A percentile compares a stretch with the other conserved stretches of the same genome.
Evolutionary conservation across 768 basidiomycete species (phyloP).

Genomic region (Auricularia auricula-judae): DNA sequence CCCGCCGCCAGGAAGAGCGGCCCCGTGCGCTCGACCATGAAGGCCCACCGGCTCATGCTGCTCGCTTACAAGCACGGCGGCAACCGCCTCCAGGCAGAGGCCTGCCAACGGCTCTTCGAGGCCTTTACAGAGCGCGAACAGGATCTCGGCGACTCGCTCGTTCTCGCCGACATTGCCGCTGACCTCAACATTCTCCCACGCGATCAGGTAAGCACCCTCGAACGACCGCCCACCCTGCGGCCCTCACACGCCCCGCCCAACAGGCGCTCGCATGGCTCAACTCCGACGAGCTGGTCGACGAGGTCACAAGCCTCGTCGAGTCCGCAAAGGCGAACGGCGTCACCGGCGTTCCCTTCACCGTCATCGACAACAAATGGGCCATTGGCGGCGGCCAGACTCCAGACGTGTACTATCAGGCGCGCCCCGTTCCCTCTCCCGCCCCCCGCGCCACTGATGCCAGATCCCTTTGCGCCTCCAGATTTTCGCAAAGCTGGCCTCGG

Average conservation of each 20-base stretch:
- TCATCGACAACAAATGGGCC: constrained; percentile 71
- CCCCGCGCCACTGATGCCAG: too few relatives aligned
- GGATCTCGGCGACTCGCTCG: constrained; percentile 48
- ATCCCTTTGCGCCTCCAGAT: too few relatives aligned
- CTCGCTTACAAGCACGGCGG: constrained; percentile 59
- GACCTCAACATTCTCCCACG: constrained; percentile 44
- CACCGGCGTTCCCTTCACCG: constrained; percentile 68
- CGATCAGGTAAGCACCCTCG: constrained; percentile 35
- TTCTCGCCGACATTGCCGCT: constrained; percentile 51
- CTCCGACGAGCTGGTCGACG: constrained; percentile 52
- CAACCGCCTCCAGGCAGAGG: constrained; percentile 42
- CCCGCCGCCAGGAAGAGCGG: constrained; percentile 44
- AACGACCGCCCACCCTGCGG: background rate
- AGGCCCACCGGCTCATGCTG: constrained; percentile 59
- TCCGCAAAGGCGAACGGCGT: constrained; percentile 57
- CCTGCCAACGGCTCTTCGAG: constrained; percentile 51
- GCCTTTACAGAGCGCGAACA: constrained; percentile 53
- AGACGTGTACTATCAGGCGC: constrained; percentile 58
- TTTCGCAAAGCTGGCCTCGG: too few relatives aligned
- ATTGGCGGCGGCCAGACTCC: constrained; percentile 63
- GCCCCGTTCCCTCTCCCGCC: background rate
- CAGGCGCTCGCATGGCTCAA: constrained; percentile 56
- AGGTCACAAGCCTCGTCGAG: constrained; percentile 51
- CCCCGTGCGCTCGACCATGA: constrained; percentile 50
- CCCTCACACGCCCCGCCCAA: background rate